Percentiles rank a stretch among this genome's conserved stretches.
These are phyloP conservation scores for Spencermartinsiella europaea DNA, from an alignment of 805 yeast species.

Conservation along the genomic window DNA sequence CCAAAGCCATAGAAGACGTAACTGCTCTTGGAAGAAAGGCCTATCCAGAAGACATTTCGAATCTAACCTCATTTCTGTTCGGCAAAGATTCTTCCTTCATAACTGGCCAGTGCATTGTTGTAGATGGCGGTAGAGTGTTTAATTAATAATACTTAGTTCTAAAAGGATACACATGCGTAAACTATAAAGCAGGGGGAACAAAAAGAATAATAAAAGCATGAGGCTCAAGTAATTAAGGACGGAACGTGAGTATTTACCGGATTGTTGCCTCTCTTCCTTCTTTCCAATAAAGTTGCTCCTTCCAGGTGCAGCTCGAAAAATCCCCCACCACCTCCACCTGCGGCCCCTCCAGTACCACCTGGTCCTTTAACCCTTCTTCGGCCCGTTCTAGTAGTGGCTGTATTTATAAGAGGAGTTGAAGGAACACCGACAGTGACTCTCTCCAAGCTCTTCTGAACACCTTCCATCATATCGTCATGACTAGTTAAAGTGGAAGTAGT, in stretches of 20 bases:
- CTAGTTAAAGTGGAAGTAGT: neutral
- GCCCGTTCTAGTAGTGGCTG: constrained; percentile 7
- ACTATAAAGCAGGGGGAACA: neutral
- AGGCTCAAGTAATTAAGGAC: neutral
- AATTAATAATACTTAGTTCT: neutral
- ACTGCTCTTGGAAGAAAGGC: neutral
- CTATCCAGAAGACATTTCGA: neutral
- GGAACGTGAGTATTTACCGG: neutral
- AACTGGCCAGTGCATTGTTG: neutral
- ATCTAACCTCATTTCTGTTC: neutral
- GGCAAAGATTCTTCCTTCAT: neutral
- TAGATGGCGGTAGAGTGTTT: constrained; percentile 1
- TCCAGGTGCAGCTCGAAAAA: constrained; percentile 55
- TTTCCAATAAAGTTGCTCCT: constrained; percentile 57
- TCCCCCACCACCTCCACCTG: constrained; percentile 18
- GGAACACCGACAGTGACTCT: constrained; percentile 14
- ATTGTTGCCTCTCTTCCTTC: constrained; percentile 39
- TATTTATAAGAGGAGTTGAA: neutral
- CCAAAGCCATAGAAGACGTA: neutral
- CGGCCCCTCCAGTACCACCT: constrained; percentile 2
- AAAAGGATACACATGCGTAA: neutral
- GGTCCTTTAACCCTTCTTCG: constrained; percentile 10
- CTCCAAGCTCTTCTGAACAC: constrained; percentile 7
- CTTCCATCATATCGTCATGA: constrained; percentile 2
- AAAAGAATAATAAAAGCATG: neutral